phyloP scores from a whole-genome alignment of 2,329 filamentous ascomycete species.

The Xylariaceae sp. region DNA sequence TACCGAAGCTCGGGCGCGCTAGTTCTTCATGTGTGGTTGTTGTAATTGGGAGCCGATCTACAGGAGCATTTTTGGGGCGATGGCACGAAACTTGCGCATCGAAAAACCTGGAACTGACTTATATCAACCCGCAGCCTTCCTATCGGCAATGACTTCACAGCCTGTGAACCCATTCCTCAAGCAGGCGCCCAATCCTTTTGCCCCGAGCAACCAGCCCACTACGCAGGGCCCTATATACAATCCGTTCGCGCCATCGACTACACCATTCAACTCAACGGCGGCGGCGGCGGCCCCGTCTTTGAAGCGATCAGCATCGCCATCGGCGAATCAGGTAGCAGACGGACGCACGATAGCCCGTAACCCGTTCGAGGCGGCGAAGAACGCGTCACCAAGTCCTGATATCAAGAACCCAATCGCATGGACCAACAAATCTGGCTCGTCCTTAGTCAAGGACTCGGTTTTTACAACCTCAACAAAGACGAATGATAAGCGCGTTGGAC shows the following conservation, averaged over 20 bases:
- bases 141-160: conserved; percentile 12
- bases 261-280: conserved; percentile 10
- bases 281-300: conserved; percentile 1
- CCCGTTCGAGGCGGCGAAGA: conserved; percentile 14
- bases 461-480: conserved; percentile 14
- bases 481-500: conserved; percentile 15
- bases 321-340: conserved; percentile 14
- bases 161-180: conserved; percentile 24
- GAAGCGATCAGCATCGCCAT: conserved; percentile 14
- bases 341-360: conserved; percentile 6
- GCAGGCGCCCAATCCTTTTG: conserved; percentile 23
- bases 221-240: conserved; percentile 7
- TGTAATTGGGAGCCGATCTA: not conserved
- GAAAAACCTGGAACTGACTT: conserved; percentile 15
- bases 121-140: conserved; percentile 26
- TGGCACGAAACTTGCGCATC: not conserved
- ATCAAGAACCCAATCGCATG: conserved; percentile 23
- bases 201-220: conserved; percentile 7
- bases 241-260: conserved; percentile 8
- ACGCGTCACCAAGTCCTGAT: not conserved
- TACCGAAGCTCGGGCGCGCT: not conserved
- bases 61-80: not conserved
- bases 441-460: not conserved
- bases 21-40: no score
- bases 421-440: conserved; percentile 17